A percentile compares a stretch with the other conserved stretches of the same genome.
These are phyloP conservation scores for Hura crepitans DNA, from an alignment of 441 rosid species.

Conservation along the genomic window DNA sequence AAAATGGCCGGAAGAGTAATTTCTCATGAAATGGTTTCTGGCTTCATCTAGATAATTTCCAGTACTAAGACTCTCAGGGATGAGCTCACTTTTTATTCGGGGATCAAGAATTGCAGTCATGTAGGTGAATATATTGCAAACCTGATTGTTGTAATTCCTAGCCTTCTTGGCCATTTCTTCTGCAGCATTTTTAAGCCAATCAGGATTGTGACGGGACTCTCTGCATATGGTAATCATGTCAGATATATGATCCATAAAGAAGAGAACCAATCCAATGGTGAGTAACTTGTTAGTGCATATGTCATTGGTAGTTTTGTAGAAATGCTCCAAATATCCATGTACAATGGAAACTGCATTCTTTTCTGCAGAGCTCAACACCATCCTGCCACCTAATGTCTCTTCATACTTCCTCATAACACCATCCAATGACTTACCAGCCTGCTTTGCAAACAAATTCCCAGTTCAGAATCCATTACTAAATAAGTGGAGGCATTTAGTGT, in stretches of 20 bases:
- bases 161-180: slow-evolving; percentile 88
- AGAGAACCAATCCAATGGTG: slow-evolving; percentile 74
- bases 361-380: slow-evolving; percentile 54
- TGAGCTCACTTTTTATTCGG: slow-evolving; percentile 76
- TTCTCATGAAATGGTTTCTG: slow-evolving; percentile 62
- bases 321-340: slow-evolving; percentile 73
- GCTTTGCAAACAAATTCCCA: slow-evolving; percentile 23
- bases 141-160: slow-evolving; percentile 60
- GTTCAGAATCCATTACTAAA: slow-evolving; percentile 9
- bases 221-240: slow-evolving; percentile 64
- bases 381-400: slow-evolving; percentile 45
- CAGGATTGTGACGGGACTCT: slow-evolving; percentile 65
- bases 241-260: slow-evolving; percentile 92
- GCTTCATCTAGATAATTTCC: slow-evolving; percentile 82
- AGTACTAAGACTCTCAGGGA: slow-evolving; percentile 65
- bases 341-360: slow-evolving; percentile 54
- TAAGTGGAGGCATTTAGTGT: not conserved
- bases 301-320: slow-evolving; percentile 73
- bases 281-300: slow-evolving; percentile 70
- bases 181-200: slow-evolving; percentile 75
- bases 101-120: slow-evolving; percentile 89
- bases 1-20: slow-evolving; percentile 62
- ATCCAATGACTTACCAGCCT: slow-evolving; percentile 87
- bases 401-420: slow-evolving; percentile 64
- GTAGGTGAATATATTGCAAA: slow-evolving; percentile 73